Evolutionary conservation across 192 early-diverging fungal genomes (phyloP), one percentile per base, ranked within the genome.

Genomic region (Piromyces finnis): DNA sequence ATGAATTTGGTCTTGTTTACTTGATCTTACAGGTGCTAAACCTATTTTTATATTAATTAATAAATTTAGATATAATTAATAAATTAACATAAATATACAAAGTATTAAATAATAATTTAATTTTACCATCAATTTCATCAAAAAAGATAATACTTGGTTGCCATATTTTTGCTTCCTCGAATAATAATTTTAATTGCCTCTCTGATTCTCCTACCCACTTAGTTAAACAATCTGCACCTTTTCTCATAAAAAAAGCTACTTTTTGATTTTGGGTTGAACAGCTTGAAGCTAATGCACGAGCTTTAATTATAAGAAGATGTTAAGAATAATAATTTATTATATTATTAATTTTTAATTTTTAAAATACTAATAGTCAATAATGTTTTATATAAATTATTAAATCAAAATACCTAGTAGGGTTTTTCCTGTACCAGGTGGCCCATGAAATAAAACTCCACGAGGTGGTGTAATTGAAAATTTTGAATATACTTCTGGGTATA

Each of bases 161-260:
- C 83, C 85, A 89, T 5, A 88, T 86, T 79, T 88, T 87, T 26
- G 93, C 93, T 78, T 93, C 86, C 30, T 93, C 92, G 82, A 94
- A 94, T 13, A 94, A 81, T 36, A 90, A 78, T 29, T 88, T 82
- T 29, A 94, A 82, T 77, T 92, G 90, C 78, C 90, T 82, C 79
- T 94, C 93, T 16, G 88, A 86, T 59, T 93, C 92, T 7, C 92
- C 93, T 27, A 93, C 92, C 92, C 92, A 94, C 78, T 94, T 94
- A 28, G 86, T 87, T 28, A 93, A 83, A 30, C 90, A 86, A 79
- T 94, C 93, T 4, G 91, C 89, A 5, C 92, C 93, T 51, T 93
- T 92, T 7, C 83, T 80, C 87, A 91, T 88, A 78, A 92, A 94
- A 79, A 94, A 94, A 1, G 90, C 88, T 0, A 94, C 90, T 59